phyloP scores from a whole-genome alignment of 768 basidiomycete genomes.

The Leccinum sublutescens region DNA sequence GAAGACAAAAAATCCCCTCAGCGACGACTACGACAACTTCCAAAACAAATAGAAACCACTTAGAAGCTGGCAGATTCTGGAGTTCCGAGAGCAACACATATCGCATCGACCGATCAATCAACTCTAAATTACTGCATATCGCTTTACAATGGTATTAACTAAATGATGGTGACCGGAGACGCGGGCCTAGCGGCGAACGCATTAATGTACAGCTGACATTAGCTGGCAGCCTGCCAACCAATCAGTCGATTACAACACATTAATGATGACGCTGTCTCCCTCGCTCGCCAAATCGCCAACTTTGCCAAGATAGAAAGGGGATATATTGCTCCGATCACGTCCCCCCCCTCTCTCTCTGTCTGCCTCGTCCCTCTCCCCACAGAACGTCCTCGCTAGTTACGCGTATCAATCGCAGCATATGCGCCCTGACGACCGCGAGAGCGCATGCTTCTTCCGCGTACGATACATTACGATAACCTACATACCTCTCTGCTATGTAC shows the following conservation, averaged over 20 bases:
- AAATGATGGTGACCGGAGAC: not conserved
- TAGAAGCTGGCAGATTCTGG: not conserved
- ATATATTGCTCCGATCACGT: not conserved
- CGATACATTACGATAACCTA: not conserved
- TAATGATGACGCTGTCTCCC: not conserved
- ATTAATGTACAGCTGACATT: not conserved
- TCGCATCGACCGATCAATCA: not conserved
- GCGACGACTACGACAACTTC: not conserved
- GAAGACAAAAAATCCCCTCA: not conserved
- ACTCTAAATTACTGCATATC: not conserved
- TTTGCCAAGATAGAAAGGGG: not conserved
- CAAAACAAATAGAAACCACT: not conserved
- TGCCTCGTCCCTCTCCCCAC: not conserved
- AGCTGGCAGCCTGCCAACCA: not conserved
- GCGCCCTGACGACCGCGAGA: not conserved
- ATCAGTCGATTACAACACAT: not conserved
- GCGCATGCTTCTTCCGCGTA: not conserved
- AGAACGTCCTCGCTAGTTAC: not conserved
- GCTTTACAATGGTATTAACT: not conserved
- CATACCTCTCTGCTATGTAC: not conserved
- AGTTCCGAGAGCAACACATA: no score
- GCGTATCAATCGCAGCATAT: not conserved
- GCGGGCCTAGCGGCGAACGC: not conserved
- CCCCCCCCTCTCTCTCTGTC: not conserved
- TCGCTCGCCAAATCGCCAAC: not conserved